Evolutionary conservation across 768 basidiomycete genomes (phyloP), one percentile per base, ranked within the genome.

Genomic region (Termitomyces sp.): DNA sequence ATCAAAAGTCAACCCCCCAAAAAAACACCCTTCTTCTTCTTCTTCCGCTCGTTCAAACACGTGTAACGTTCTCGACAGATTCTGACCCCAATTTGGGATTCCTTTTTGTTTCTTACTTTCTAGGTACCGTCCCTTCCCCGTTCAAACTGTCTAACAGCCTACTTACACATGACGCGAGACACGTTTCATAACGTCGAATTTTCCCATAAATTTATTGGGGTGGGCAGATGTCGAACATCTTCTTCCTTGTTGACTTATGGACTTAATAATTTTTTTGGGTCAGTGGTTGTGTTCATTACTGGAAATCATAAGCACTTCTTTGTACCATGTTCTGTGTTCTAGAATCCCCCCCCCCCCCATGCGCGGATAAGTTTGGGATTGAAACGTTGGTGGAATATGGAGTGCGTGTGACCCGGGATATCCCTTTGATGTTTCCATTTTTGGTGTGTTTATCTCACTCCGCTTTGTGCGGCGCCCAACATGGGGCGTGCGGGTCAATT

Each of bases 21-120:
- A 34, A 34, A 32, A 32, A 5, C 47, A 22, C 12, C 30, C 3
- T 28, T 28, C 26, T 30, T 32, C 8, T 9, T 32, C 32, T 51
- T 52, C 45, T 19, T 45, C 32, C 45, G 46, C 47, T 48, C 52
- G 22, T 47, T 32, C 37, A 28, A 44, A 55, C 54, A 59, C 51
- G 51, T 59, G 58, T 11, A 41, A 58, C 35, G 35, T 53, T 22
- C 38, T 53, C 28, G 45, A 44, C 51, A 51, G 45, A 42, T 51
- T 49, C 34, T 15, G 15, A 43, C 19, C 40, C 46, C 12, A 32
- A 15, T 45, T 34, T 28, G 42, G 30, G 22, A 34, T 24, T 34
- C 7, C 32, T 34, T 48, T n/a, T 49, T 43, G 22, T 24, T 37
- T 48, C 14, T 37, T 37, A 3, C 21, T 4, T 2, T n/a, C 11